These are phyloP conservation scores for Scorias spongiosa DNA, from an alignment of 2,329 filamentous ascomycete species.

Conservation along the genomic window DNA sequence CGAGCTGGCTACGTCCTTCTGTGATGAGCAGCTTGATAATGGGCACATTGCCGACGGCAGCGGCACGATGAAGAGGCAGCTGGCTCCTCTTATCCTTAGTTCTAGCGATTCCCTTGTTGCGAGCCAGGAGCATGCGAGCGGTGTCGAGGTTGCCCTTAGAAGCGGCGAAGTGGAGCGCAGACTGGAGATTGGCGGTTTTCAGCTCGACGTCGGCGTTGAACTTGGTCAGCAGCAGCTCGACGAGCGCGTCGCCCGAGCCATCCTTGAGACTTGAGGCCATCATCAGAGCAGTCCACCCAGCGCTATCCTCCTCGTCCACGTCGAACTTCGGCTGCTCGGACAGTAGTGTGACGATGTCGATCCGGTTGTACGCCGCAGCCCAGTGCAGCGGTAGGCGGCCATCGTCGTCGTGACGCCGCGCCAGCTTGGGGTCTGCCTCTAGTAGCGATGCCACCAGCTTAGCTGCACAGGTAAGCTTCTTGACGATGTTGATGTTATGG, in stretches of 20 bases:
- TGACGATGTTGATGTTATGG: constrained; percentile 14
- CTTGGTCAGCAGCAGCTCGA: constrained; percentile 52
- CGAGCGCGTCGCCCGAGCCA: constrained; percentile 41
- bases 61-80: constrained; percentile 78
- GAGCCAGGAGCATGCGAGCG: constrained; percentile 59
- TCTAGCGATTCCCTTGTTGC: constrained; percentile 56
- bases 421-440: constrained; percentile 63
- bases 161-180: constrained; percentile 77
- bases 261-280: constrained; percentile 64
- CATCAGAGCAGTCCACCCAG: constrained; percentile 74
- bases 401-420: constrained; percentile 62
- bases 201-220: constrained; percentile 53
- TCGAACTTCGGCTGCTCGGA: constrained; percentile 61
- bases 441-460: constrained; percentile 59
- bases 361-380: constrained; percentile 72
- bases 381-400: constrained; percentile 86
- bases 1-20: constrained; percentile 62
- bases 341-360: constrained; percentile 59
- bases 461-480: constrained; percentile 32
- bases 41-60: constrained; percentile 76
- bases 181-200: constrained; percentile 62
- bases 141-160: constrained; percentile 80
- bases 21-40: constrained; percentile 63
- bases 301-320: constrained; percentile 65
- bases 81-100: constrained; percentile 79